phyloP scores from a whole-genome alignment of 169 alveolate species.

The Plasmodium chabaudi region DNA sequence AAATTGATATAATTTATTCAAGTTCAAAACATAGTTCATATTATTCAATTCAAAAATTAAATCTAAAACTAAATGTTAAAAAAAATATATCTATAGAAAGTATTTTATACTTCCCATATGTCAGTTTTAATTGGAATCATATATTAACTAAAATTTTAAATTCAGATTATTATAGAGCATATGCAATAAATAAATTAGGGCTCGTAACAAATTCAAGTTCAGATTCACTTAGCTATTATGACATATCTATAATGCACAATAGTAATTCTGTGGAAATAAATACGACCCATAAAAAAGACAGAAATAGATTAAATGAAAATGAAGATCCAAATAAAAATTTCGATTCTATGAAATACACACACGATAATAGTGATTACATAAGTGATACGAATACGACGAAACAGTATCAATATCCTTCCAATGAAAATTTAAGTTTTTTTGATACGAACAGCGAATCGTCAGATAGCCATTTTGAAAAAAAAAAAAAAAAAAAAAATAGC shows the following conservation, averaged over 20 bases:
- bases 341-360: background rate
- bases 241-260: background rate
- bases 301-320: background rate
- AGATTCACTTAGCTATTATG: background rate
- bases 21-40: slow-evolving; percentile 8
- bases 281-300: background rate
- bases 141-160: slow-evolving; percentile 26
- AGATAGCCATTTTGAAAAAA: background rate
- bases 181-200: slow-evolving; percentile 8
- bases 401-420: background rate
- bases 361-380: background rate
- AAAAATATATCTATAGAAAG: slow-evolving; percentile 29
- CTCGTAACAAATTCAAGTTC: background rate
- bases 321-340: background rate
- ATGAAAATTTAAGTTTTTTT: no score
- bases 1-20: slow-evolving; percentile 37
- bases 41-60: slow-evolving; percentile 35
- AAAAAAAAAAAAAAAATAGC: background rate
- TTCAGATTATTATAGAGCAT: slow-evolving; percentile 2
- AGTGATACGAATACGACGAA: background rate
- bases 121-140: slow-evolving; percentile 18
- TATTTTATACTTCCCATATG: slow-evolving; percentile 53
- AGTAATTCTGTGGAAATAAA: background rate
- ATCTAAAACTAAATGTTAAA: slow-evolving; percentile 31
- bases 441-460: background rate